A percentile compares a stretch with the other conserved stretches of the same genome.
Conservation (phyloP, 345 rosid genomes). For the Angophora floribunda region DNA sequence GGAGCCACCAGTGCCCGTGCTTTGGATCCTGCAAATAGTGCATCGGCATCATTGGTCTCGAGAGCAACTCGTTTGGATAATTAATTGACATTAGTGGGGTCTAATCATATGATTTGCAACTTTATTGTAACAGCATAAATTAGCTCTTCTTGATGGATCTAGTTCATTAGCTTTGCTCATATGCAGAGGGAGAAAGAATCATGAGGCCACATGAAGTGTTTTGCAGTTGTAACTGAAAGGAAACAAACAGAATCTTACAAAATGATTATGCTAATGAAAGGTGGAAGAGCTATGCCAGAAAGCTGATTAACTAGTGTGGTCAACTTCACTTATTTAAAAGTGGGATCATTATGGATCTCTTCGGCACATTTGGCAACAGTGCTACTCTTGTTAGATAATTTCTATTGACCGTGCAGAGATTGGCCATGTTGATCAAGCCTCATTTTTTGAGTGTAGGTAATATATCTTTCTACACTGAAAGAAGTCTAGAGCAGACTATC, state of each 20-base stretch:
- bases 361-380: not conserved
- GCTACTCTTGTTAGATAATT: not conserved
- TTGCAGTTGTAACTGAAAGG: not conserved
- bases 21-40: conserved; percentile 63
- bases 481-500: not conserved
- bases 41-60: not conserved
- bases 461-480: not conserved
- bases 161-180: not conserved
- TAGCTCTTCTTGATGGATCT: not conserved
- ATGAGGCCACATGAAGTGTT: not conserved
- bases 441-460: not conserved
- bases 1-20: conserved; percentile 99
- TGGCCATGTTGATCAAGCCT: not conserved
- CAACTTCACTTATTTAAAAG: not conserved
- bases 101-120: not conserved
- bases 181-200: not conserved
- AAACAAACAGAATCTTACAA: not conserved
- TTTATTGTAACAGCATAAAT: not conserved
- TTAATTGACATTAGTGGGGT: not conserved
- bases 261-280: not conserved
- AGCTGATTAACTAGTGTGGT: not conserved
- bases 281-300: not conserved
- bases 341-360: not conserved
- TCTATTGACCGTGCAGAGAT: not conserved
- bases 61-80: not conserved